These are phyloP conservation scores for Cucurbita maxima DNA, from an alignment of 306 rosid genomes.

Conservation along the genomic window DNA sequence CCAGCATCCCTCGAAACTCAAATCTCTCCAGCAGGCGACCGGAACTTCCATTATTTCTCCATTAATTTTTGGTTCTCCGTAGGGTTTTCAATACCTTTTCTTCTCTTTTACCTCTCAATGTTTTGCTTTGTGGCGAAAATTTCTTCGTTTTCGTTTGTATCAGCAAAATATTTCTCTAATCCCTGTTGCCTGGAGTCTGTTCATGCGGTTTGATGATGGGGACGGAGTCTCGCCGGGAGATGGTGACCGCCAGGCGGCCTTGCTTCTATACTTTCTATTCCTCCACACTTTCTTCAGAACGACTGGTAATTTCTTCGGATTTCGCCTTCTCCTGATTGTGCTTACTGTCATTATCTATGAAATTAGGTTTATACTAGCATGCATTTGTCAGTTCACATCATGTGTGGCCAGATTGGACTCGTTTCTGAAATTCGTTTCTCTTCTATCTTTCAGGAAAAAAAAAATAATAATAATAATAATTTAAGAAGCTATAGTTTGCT, in stretches of 20 bases:
- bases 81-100: background rate
- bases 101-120: background rate
- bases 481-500: background rate
- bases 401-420: background rate
- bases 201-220: constrained; percentile 29
- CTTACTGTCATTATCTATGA: background rate
- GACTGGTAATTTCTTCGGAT: constrained; percentile 32
- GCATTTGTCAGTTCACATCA: background rate
- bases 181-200: background rate
- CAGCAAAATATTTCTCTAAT: constrained; percentile 6
- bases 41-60: background rate
- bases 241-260: constrained; percentile 47
- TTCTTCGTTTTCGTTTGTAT: constrained; percentile 12
- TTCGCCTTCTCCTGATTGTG: background rate
- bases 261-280: constrained; percentile 60
- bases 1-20: background rate
- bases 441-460: background rate
- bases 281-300: constrained; percentile 33
- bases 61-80: background rate
- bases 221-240: constrained; percentile 20
- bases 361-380: background rate
- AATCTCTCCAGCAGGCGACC: background rate
- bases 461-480: background rate
- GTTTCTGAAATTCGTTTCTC: background rate
- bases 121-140: background rate